Evolutionary conservation across 2,329 filamentous ascomycete genomes (phyloP), one percentile per base, ranked within the genome.

Genomic region (Diaporthe sp.): DNA sequence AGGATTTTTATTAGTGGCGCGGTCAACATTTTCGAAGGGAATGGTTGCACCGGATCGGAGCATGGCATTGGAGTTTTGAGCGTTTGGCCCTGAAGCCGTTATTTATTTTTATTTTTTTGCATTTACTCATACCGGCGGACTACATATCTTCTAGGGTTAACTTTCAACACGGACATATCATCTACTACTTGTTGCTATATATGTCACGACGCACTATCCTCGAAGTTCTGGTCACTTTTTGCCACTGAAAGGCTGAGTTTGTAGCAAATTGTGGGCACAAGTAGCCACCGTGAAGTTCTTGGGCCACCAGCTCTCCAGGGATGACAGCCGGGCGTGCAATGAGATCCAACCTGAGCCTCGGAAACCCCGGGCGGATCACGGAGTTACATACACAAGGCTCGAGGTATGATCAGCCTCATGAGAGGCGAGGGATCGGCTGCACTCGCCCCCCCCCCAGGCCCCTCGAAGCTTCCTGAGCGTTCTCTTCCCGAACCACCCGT

Each of bases 51-150:
- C 13, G 46, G 31, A 28, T 39, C 9, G 65, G 65, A 39, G 65
- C 65, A 68, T 68, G 58, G 55, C 70, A 72, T 39, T 39, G 71
- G 71, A 39, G 71, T 73, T 72, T 13, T 65, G 55, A 55, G 58
- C 46, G 19, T 55, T 34, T 22, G 46, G 15, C 55, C 51, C 22
- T 31, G 58, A 65, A 55, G 49, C 19, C 57, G 34, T 34, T 34
- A 1, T 34, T 34, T 34, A 8, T 34, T 34, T 6, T 34, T 34
- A 34, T 44, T 10, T 55, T 39, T 49, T n/a, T 34, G 71, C 71
- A 65, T 73, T 39, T 65, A 22, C 28, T 60, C 42, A 31, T 42
- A 28, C 22, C 3, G n/a, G 37, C 17, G 71, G 42, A 22, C 17
- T 44, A 58, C 12, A 37, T 62, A 42, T 15, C 44, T 49, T n/a